Conservation (phyloP, 352 stramenopile genomes). For the Globisporangium apiculatum region DNA sequence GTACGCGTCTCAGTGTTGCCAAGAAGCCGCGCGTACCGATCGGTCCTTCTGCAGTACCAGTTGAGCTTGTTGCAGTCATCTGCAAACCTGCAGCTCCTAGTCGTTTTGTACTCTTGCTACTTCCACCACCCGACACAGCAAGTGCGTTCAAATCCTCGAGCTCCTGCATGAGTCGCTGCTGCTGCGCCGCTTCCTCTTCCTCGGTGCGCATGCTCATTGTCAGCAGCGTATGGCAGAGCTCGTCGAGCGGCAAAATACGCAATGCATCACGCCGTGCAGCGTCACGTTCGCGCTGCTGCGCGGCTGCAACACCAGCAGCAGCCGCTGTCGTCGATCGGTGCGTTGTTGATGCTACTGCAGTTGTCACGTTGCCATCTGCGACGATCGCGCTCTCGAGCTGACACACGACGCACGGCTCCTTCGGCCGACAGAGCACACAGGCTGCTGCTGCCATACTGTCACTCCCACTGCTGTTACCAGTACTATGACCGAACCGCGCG, state of each 20-base stretch:
- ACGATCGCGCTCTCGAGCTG: neutral
- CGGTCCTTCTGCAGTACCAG: neutral
- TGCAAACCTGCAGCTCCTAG: too few species aligned
- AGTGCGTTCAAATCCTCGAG: constrained; percentile 1
- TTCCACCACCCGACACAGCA: neutral
- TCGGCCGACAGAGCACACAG: constrained; percentile 19
- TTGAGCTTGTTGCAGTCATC: neutral
- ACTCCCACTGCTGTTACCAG: too few species aligned
- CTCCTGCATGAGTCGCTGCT: neutral
- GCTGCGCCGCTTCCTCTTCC: constrained; percentile 20
- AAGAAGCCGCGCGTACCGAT: neutral
- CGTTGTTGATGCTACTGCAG: too few species aligned
- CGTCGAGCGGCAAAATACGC: constrained; percentile 14
- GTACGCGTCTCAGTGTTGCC: neutral
- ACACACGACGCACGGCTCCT: constrained; percentile 3
- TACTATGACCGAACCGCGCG: neutral
- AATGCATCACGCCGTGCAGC: neutral
- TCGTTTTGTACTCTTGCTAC: too few species aligned
- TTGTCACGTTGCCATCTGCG: neutral
- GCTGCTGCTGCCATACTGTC: neutral
- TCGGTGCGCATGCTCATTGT: constrained; percentile 22
- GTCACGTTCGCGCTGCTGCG: neutral
- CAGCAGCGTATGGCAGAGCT: constrained; percentile 19
- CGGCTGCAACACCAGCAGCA: neutral
- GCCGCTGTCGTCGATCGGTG: neutral